Percentiles rank a stretch among this genome's conserved stretches.
Evolutionary conservation across 257 asterid species (phyloP).

Genomic region (Dorcoceras hygrometricum): DNA sequence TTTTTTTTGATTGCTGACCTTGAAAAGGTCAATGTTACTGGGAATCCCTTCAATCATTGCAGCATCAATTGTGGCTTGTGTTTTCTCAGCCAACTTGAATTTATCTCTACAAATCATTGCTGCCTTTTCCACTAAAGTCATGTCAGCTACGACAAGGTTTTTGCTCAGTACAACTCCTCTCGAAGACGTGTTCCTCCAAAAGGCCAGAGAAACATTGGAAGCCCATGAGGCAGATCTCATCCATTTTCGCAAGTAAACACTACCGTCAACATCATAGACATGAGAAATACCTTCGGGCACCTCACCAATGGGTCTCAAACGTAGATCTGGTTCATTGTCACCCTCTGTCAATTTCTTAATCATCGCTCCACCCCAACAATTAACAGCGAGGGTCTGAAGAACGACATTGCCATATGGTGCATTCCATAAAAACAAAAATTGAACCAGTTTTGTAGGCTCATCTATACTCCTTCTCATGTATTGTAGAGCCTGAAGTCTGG

Average conservation of each 20-base stretch:
- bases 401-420: slow-evolving; percentile 86
- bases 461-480: slow-evolving; percentile 66
- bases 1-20: slow-evolving; percentile 42
- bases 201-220: slow-evolving; percentile 64
- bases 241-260: slow-evolving; percentile 84
- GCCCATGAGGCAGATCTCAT: slow-evolving; percentile 86
- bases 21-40: slow-evolving; percentile 89
- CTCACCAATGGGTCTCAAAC: slow-evolving; percentile 34
- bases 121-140: slow-evolving; percentile 73
- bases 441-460: slow-evolving; percentile 82
- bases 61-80: slow-evolving; percentile 93
- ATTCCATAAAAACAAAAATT: slow-evolving; percentile 58
- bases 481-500: slow-evolving; percentile 90
- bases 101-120: slow-evolving; percentile 67
- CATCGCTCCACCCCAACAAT: slow-evolving; percentile 84
- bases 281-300: slow-evolving; percentile 44
- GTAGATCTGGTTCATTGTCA: slow-evolving; percentile 27
- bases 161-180: slow-evolving; percentile 81
- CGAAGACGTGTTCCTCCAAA: slow-evolving; percentile 56
- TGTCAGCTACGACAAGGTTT: slow-evolving; percentile 68
- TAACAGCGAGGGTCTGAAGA: slow-evolving; percentile 82
- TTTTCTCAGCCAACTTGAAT: slow-evolving; percentile 69
- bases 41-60: slow-evolving; percentile 98
- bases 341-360: slow-evolving; percentile 37
- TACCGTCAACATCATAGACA: slow-evolving; percentile 76